A percentile compares a stretch with the other conserved stretches of the same genome.
Evolutionary conservation across 2,329 filamentous ascomycete species (phyloP).

Genomic region (Microdochium bolleyi): DNA sequence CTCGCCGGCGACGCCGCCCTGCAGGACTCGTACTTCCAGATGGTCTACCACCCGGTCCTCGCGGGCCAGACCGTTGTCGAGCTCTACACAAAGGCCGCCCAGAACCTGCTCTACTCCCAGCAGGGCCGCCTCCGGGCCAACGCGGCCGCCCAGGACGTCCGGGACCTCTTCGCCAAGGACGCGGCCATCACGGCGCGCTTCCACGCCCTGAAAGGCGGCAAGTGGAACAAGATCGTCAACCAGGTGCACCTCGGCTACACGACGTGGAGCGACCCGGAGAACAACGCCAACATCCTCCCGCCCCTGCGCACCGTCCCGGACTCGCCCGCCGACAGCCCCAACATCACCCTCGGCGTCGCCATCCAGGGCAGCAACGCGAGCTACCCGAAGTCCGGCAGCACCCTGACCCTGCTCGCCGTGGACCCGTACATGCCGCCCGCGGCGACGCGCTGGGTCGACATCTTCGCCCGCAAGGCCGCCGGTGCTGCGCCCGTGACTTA

Average conservation of each 20-base stretch:
- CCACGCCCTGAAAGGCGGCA: conserved; percentile 37
- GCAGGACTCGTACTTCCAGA: conserved; percentile 53
- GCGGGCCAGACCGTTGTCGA: conserved; percentile 47
- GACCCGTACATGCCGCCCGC: not conserved
- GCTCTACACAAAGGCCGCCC: conserved; percentile 37
- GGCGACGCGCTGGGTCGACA: not conserved
- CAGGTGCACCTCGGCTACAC: conserved; percentile 38
- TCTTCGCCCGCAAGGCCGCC: not conserved
- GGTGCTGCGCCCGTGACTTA: not conserved
- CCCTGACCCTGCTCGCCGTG: not conserved
- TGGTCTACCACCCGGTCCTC: conserved; percentile 50
- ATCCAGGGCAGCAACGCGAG: not conserved
- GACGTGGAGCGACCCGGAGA: conserved; percentile 32
- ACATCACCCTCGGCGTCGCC: conserved; percentile 20
- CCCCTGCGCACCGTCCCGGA: conserved; percentile 17
- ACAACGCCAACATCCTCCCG: conserved; percentile 24
- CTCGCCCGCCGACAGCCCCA: conserved; percentile 17
- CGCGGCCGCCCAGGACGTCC: conserved; percentile 39
- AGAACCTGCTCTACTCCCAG: conserved; percentile 40
- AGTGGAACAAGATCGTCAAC: conserved; percentile 56
- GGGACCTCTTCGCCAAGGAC: conserved; percentile 48
- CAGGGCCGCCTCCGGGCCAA: conserved; percentile 46
- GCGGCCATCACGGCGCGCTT: conserved; percentile 37
- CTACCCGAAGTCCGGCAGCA: not conserved
- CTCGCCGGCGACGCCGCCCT: conserved; percentile 31